Evolutionary conservation across 371 early-diverging fungal genomes (phyloP).

Genomic region (Mortierella sp.): DNA sequence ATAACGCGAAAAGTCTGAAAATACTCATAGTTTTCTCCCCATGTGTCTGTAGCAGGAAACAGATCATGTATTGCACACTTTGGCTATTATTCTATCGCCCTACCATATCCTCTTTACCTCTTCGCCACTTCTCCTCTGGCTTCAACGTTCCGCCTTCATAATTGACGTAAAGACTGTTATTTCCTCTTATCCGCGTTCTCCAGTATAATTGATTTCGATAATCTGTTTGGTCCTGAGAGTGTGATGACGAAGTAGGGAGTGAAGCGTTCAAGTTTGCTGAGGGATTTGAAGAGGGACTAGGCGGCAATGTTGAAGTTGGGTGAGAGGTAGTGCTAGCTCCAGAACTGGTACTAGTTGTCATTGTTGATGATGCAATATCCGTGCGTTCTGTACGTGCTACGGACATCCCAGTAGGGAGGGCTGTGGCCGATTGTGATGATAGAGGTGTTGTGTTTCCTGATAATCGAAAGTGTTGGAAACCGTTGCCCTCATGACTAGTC

Average conservation of each 20-base stretch:
- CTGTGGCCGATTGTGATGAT: neutral
- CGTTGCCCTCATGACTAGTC: conserved; percentile 27
- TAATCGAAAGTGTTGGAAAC: conserved; percentile 26
- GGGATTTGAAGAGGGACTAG: neutral
- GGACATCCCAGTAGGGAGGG: neutral
- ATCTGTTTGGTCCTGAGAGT: neutral
- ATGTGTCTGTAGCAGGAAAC: too few species aligned
- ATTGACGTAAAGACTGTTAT: conserved; percentile 39
- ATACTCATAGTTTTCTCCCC: neutral
- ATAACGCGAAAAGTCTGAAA: neutral
- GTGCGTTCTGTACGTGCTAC: neutral
- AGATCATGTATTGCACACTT: neutral
- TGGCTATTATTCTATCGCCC: conserved; percentile 11
- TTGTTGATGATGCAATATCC: neutral
- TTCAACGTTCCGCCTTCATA: conserved; percentile 34
- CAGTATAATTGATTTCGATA: neutral
- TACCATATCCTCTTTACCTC: conserved; percentile 37
- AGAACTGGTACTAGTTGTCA: neutral
- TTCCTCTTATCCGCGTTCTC: conserved; percentile 10
- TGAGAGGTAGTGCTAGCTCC: neutral
- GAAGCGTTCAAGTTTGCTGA: neutral
- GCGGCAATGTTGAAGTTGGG: neutral
- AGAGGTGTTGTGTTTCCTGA: neutral
- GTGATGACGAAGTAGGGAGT: neutral
- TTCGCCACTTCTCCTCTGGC: conserved; percentile 32